phyloP scores from a whole-genome alignment of 2,329 filamentous ascomycete genomes.

The Cercospora berteroae region DNA sequence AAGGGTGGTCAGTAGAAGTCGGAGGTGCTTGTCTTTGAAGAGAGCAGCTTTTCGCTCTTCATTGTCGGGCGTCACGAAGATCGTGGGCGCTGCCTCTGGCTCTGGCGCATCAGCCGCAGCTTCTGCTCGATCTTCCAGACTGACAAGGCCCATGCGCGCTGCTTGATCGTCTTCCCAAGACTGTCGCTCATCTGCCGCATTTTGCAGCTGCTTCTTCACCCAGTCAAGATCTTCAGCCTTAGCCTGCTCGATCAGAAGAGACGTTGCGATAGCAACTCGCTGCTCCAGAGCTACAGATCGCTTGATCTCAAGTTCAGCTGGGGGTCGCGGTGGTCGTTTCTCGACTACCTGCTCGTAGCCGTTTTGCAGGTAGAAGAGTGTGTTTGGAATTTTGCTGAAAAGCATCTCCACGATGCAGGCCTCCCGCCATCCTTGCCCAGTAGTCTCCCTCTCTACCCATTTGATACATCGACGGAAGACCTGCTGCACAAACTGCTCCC shows the following conservation, averaged over 20 bases:
- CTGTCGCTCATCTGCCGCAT: slow-evolving; percentile 69
- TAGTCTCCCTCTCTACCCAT: slow-evolving; percentile 56
- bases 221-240: slow-evolving; percentile 75
- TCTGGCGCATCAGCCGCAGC: slow-evolving; percentile 20
- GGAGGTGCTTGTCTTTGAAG: slow-evolving; percentile 85
- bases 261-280: slow-evolving; percentile 71
- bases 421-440: slow-evolving; percentile 70
- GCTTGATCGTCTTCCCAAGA: slow-evolving; percentile 73
- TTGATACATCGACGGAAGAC: slow-evolving; percentile 77
- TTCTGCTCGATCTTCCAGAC: slow-evolving; percentile 34
- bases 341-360: slow-evolving; percentile 79
- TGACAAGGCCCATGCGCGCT: slow-evolving; percentile 45
- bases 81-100: slow-evolving; percentile 48
- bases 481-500: slow-evolving; percentile 85
- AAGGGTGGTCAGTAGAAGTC: slow-evolving; percentile 75
- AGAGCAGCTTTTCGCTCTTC: slow-evolving; percentile 68
- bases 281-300: slow-evolving; percentile 66
- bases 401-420: slow-evolving; percentile 80
- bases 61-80: slow-evolving; percentile 61
- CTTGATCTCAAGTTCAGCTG: slow-evolving; percentile 80
- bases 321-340: slow-evolving; percentile 64
- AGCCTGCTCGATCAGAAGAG: slow-evolving; percentile 75
- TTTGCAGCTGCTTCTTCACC: slow-evolving; percentile 69
- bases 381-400: slow-evolving; percentile 86
- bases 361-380: slow-evolving; percentile 83